phyloP scores from a whole-genome alignment of 768 basidiomycete species.

The Sarcomyxa edulis region DNA sequence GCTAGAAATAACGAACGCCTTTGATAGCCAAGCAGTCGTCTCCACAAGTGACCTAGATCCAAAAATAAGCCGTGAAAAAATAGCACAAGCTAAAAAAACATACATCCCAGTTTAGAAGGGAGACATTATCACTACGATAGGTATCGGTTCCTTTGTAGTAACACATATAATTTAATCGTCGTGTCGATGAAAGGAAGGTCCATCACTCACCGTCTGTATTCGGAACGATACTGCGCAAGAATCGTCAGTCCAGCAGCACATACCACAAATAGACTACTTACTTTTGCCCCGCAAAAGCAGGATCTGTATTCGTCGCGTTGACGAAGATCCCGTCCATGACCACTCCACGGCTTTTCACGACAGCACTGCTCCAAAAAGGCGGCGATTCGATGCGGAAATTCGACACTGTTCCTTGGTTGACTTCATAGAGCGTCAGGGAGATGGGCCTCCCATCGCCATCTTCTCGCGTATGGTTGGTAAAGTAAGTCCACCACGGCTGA shows the following conservation, averaged over 20 bases:
- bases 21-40: slow-evolving; percentile 65
- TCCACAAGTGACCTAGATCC: slow-evolving; percentile 58
- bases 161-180: too few species aligned
- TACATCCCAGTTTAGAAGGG: slow-evolving; percentile 52
- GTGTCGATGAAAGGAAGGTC: too few species aligned
- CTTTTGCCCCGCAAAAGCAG: slow-evolving; percentile 45
- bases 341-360: slow-evolving; percentile 43
- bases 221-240: slow-evolving; percentile 45
- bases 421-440: slow-evolving; percentile 44
- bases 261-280: slow-evolving; percentile 17
- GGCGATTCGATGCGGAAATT: slow-evolving; percentile 48
- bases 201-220: slow-evolving; percentile 57
- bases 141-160: slow-evolving; percentile 49
- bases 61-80: too few species aligned
- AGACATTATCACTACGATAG: slow-evolving; percentile 43
- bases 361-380: slow-evolving; percentile 58
- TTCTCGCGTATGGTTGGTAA: slow-evolving; percentile 34
- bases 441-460: slow-evolving; percentile 60
- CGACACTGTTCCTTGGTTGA: slow-evolving; percentile 32
- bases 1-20: slow-evolving; percentile 32
- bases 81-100: too few species aligned
- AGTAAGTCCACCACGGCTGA: slow-evolving; percentile 54
- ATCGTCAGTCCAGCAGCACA: too few species aligned
- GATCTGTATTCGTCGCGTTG: slow-evolving; percentile 53
- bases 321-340: slow-evolving; percentile 53